Base-by-base conservation (phyloP, 2,329 filamentous ascomycete species). In the Claviceps digitariae region DNA sequence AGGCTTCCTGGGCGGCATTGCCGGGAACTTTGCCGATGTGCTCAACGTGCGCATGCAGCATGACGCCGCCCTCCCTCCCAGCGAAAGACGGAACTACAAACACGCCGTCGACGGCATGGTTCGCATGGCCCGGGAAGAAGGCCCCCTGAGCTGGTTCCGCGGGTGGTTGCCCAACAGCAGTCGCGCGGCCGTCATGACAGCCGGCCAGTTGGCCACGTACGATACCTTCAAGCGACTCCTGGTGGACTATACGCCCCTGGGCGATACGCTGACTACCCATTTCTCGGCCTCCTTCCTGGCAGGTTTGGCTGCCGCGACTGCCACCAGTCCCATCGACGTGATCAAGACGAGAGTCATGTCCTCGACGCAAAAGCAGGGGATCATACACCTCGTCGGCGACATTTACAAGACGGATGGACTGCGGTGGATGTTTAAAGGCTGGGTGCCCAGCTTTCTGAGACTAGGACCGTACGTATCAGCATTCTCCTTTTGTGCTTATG, bases 31-130 rank as follows among this genome's bases (percentile, higher is more conserved):
- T 2, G 91, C 90, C 59, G 93, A 98, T 67, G 90, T 98, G 36
- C 77, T 96, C 63, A 98, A 98, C 70, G 93, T 98, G 50, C 88
- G 93, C 59, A 98, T 98, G 93, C 93, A 98, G 72, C 88, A 95
- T 70, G 93, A 84, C 64, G 84, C 87, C 2, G 82, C 89, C 0
- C 80, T 96, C 1, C 86, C 90, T 0, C 63, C 72, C 1, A 77
- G 77, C 5, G 74, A 94, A 63, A 82, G 88, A 48, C 81, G 91
- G 54, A 93, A 95, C 69, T 98, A 98, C 73, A 84, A 82, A 58
- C 80, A 97, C 67, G 93, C 90, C 3, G 68, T 96, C 48, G 84
- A 97, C 65, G 93, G 93, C 29, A 75, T 97, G 62, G 71, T 86
- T 27, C 83, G 88, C 58, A 95, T 97, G 87, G 78, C 84, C n/a